Evolutionary conservation across 2,329 filamentous ascomycete species (phyloP), one percentile per base, ranked within the genome.

Genomic region (Cladosporium sp.): DNA sequence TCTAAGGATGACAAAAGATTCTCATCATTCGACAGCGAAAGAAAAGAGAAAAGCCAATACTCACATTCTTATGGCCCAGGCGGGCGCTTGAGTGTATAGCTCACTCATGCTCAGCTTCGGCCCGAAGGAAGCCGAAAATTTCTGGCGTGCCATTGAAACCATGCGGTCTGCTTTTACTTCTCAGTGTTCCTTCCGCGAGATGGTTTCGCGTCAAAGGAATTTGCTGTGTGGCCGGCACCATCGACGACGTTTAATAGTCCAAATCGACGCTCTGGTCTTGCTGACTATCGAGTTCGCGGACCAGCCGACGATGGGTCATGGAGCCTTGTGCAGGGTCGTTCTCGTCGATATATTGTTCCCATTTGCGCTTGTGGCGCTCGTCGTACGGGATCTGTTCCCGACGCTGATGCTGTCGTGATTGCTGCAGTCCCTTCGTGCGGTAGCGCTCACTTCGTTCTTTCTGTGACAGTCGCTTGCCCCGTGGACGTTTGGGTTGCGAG

Each of bases 221-320:
- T 28, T 28, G 22, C 22, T 28, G 22, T 28, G 5, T 5, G 4
- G 37, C 18, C 37, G 14, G 37, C 11, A 8, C 37, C 14, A 16
- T 18, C 9, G 22, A 28, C 22, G 4, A 7, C 22, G 22, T 5
- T 7, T 28, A 28, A 57, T 81, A 81, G 55, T 79, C 74, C 49
- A 81, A 66, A n/a, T 74, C 66, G 1, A 74, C 59, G 1, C 62
- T 60, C 16, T 68, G 62, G 14, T 65, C 62, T 33, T 70, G 67
- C 53, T 69, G 66, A 22, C 68, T 68, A 55, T 77, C 74, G 37
- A 73, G 64, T 33, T 75, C 72, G 22, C 69, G 70, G 4, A 71
- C 72, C 43, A 74, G 61, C 33, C 74, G 69, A 58, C 72, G 70
- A 28, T 74, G 70, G 44, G 74, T 74, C 64, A 72, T 66, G 37